Base-by-base conservation (phyloP, 176 grass and related monocot genomes). In the Neostapfia colusana region DNA sequence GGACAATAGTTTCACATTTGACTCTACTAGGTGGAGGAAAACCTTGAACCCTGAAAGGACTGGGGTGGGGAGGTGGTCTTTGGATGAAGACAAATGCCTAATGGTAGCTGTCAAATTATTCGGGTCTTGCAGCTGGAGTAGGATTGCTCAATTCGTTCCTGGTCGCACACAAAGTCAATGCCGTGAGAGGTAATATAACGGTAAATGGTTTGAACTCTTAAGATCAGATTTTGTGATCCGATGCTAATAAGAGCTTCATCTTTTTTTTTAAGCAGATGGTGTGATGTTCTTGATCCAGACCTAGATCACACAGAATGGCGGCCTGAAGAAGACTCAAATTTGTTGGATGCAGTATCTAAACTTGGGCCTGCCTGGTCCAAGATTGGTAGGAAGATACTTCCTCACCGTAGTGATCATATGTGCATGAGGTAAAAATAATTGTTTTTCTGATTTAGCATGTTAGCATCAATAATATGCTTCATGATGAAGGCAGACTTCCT, bases 51-150 rank as follows among this genome's bases (percentile, higher is more conserved):
- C 95, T 50, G 74, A 79, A 65, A 94, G 84, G 75, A 92, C 81
- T 73, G 90, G 82, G 79, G 86, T 92, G 58, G 95, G 95, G 60
- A 91, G 95, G 75, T 98, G 95, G 95, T 77, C 64, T 65, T 78
- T 88, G 27, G 87, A 98, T 67, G 95, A 98, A 79, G 95, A 98
- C 74, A 98, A 90, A 75, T 86, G 77, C 12, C 89, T 98, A 17
- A 85, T 90, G 82, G 84, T 93, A 72, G 83, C 85, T 82, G 80
- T 94, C 44, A 88, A 92, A 65, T 40, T 98, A 79, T 86, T 98
- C 77, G 85, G 76, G 54, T 79, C 72, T 72, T 80, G 85, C 76
- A 89, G 72, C 69, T 98, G 95, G 95, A 82, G 77, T 65, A 94
- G 86, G 85, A 92, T 98, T 81, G 79, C 86, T 78, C 89, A 76